Percentiles rank a stretch among this genome's conserved stretches.
Evolutionary conservation across 768 basidiomycete genomes (phyloP).

Genomic region (Lepiota subincarnata): DNA sequence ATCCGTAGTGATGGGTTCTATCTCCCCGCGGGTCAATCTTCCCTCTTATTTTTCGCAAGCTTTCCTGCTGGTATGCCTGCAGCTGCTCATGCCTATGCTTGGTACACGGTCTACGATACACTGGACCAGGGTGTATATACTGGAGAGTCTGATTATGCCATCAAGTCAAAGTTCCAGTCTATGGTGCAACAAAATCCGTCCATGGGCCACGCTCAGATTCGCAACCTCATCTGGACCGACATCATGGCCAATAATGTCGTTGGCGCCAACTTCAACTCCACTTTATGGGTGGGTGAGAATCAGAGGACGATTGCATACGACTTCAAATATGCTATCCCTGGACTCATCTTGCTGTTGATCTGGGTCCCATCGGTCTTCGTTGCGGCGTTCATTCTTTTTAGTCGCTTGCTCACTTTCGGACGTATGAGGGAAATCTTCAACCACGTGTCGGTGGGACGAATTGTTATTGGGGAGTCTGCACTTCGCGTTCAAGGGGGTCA

Average conservation of each 20-base stretch:
- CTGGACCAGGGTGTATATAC: neutral
- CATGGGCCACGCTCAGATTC: slow-evolving; percentile 3
- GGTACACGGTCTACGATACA: too few species aligned
- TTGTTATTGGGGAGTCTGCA: neutral
- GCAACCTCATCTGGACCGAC: slow-evolving; percentile 10
- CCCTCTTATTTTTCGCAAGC: neutral
- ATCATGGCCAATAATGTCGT: slow-evolving; percentile 6
- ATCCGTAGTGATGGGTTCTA: neutral
- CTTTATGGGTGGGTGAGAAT: neutral
- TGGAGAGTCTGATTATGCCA: neutral
- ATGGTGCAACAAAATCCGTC: neutral
- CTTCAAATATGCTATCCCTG: slow-evolving; percentile 7
- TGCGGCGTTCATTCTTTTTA: neutral
- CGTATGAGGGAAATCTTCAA: slow-evolving; percentile 1
- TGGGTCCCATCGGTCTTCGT: slow-evolving; percentile 4
- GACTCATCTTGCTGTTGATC: slow-evolving; percentile 1
- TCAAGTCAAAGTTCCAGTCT: neutral
- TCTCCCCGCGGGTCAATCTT: slow-evolving; percentile 1
- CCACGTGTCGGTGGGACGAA: slow-evolving; percentile 1
- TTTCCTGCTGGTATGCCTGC: neutral
- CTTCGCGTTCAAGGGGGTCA: neutral
- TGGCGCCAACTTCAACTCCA: neutral
- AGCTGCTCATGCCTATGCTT: neutral
- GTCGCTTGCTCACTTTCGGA: neutral
- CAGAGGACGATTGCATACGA: neutral